These are phyloP conservation scores for Carex myosuroides DNA, from an alignment of 176 grass and related monocot species.

Conservation along the genomic window DNA sequence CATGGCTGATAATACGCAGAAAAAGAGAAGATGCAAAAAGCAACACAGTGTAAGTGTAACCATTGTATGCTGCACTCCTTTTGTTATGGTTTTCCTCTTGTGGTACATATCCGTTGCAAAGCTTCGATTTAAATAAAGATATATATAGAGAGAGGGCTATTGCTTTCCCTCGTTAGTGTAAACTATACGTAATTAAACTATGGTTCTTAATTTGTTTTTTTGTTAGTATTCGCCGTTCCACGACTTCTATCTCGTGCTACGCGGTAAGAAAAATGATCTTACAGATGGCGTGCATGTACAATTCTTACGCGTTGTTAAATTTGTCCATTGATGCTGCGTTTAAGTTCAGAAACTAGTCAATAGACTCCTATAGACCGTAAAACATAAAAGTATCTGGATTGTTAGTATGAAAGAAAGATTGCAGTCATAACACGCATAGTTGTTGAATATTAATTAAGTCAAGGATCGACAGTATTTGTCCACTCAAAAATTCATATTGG, in stretches of 20 bases:
- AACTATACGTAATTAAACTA: slow-evolving; percentile 25
- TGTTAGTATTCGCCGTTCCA: neutral
- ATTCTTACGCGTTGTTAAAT: slow-evolving; percentile 67
- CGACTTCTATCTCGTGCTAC: neutral
- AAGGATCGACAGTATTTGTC: too few relatives aligned
- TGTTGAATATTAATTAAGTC: too few relatives aligned
- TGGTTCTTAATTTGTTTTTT: slow-evolving; percentile 46
- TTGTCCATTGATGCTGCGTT: slow-evolving; percentile 43
- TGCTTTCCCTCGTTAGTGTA: slow-evolving; percentile 41
- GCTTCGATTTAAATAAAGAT: neutral
- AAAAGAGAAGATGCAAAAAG: neutral
- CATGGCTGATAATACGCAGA: neutral
- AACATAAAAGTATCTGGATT: too few relatives aligned
- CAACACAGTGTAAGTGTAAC: neutral
- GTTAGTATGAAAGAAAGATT: too few relatives aligned
- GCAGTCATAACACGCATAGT: too few relatives aligned
- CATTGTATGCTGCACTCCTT: neutral
- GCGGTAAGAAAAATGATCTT: slow-evolving; percentile 65
- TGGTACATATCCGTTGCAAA: neutral
- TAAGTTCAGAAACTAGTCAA: neutral
- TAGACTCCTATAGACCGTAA: neutral
- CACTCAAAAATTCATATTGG: too few relatives aligned
- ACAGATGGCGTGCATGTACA: slow-evolving; percentile 48
- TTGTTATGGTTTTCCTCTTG: neutral
- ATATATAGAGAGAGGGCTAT: neutral